These are phyloP conservation scores for Xylaria sp. DNA, from an alignment of 2,329 filamentous ascomycete genomes.

Conservation along the genomic window DNA sequence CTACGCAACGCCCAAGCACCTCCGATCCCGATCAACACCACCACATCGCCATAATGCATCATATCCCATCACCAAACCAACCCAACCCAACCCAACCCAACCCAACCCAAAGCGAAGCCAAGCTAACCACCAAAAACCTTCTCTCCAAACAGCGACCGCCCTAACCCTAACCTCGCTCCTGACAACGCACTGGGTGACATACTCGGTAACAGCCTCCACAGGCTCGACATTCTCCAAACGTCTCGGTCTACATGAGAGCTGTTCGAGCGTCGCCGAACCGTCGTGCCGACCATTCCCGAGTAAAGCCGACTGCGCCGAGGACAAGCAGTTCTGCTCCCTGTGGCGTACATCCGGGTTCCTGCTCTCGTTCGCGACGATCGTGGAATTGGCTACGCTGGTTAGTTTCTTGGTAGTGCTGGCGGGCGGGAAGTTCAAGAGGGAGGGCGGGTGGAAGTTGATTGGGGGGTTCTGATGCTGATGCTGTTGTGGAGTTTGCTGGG, in stretches of 20 bases:
- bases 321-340: constrained; percentile 84
- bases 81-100: too few relatives aligned
- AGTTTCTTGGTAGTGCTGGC: constrained; percentile 77
- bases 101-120: not conserved
- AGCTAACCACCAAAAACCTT: constrained; percentile 40
- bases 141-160: constrained; percentile 61
- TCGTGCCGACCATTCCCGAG: constrained; percentile 71
- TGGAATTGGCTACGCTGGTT: constrained; percentile 81
- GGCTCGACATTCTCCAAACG: constrained; percentile 59
- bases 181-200: constrained; percentile 74
- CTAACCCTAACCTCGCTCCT: constrained; percentile 74
- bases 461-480: constrained; percentile 70
- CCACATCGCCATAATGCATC: too few relatives aligned
- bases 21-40: too few relatives aligned
- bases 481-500: constrained; percentile 72
- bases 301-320: constrained; percentile 69
- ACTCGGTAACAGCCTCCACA: constrained; percentile 57
- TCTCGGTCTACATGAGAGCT: constrained; percentile 82
- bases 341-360: constrained; percentile 90
- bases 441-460: constrained; percentile 82
- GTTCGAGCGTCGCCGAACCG: constrained; percentile 70
- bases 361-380: constrained; percentile 81
- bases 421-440: constrained; percentile 80
- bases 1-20: too few relatives aligned
- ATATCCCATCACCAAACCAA: too few relatives aligned